Evolutionary conservation across 441 rosid species (phyloP).

Genomic region (Mallotus japonicus): DNA sequence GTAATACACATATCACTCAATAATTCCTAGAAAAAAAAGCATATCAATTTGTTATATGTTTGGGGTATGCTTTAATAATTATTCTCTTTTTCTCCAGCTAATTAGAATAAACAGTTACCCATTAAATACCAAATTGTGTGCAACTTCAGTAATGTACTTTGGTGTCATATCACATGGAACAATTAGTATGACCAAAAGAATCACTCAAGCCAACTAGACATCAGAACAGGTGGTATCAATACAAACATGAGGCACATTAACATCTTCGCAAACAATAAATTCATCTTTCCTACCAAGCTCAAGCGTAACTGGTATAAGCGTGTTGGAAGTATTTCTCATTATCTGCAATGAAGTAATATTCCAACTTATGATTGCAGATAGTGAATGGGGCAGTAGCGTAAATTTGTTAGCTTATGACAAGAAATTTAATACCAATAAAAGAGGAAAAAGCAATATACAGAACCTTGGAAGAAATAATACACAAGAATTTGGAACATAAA

Average conservation of each 20-base stretch:
- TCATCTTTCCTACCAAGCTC: slow-evolving; percentile 99
- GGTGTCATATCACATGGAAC: slow-evolving; percentile 25
- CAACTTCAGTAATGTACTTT: background rate
- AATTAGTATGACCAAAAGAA: slow-evolving; percentile 3
- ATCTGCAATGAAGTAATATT: slow-evolving; percentile 53
- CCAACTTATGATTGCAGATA: slow-evolving; percentile 3
- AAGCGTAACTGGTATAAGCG: slow-evolving; percentile 81
- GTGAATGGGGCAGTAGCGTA: background rate
- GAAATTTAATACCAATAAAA: background rate
- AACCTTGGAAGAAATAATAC: background rate
- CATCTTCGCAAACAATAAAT: slow-evolving; percentile 89
- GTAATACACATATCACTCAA: too few species aligned
- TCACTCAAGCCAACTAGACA: slow-evolving; percentile 14
- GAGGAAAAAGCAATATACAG: slow-evolving; percentile 3
- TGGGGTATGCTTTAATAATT: background rate
- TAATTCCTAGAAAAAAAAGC: background rate
- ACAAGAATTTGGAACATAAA: background rate
- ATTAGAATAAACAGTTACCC: background rate
- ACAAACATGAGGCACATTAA: slow-evolving; percentile 73
- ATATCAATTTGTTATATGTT: background rate
- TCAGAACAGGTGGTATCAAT: slow-evolving; percentile 15
- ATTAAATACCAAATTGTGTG: background rate
- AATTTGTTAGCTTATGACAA: background rate
- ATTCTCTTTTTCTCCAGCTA: background rate
- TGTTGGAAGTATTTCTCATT: slow-evolving; percentile 84